Evolutionary conservation across 2,329 filamentous ascomycete species (phyloP), one percentile per base, ranked within the genome.

Genomic region (Parastagonospora avenae): DNA sequence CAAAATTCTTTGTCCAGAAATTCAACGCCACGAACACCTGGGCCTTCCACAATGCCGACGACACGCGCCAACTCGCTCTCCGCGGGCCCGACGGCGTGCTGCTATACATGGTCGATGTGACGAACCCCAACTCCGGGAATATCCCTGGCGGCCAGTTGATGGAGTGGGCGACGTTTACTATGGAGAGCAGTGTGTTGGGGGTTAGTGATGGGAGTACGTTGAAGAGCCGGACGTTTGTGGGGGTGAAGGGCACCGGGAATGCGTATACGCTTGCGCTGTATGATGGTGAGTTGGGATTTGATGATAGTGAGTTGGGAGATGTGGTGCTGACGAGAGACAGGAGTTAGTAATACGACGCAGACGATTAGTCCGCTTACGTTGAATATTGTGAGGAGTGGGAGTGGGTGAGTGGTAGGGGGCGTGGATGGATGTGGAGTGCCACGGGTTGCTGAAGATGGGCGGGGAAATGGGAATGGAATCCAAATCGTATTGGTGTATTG

Each of bases 121-220:
- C 59, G 8, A 67, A 58, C 28, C 65, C 66, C 10, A 55, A 42
- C 15, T 46, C 41, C 2, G 49, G 37, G 14, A 60, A 10, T 10
- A 67, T 71, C 45, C 64, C 64, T 5, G 48, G 44, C 11, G 64
- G 67, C 12, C 56, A 62, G 42, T 35, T 63, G 45, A 66, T 67
- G 55, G 66, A 71, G 42, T 68, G 66, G 65, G 62, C 57, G 12
- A 66, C 64, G 1, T 71, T 71, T 46, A 67, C 65, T 1, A 59
- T 57, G 42, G 62, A 69, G 27, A 59, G 55, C 31, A 62, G 63
- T 19, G 54, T 63, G 15, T 37, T 71, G 3, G 57, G 60, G 10
- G 62, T 71, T 4, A 66, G 62, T 36, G 66, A 71, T 51, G 66
- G 67, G 9, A 63, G 58, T 38, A 56, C 59, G 7, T 43, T 66